Conservation (phyloP, 139 green algal genomes). For the Chlamydomonas applanata region DNA sequence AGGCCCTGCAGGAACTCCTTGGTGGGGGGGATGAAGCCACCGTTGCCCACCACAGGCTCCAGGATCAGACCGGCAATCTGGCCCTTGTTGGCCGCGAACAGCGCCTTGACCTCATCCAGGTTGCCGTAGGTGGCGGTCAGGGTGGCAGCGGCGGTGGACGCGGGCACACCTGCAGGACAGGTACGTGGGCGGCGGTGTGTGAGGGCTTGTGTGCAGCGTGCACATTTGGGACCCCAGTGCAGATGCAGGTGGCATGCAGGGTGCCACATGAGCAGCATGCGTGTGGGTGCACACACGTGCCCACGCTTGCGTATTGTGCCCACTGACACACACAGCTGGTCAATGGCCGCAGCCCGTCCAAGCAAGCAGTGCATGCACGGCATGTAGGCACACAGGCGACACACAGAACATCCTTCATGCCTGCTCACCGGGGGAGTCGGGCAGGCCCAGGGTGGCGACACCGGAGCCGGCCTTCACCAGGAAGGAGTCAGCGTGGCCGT, state of each 20-base stretch:
- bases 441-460: slow-evolving; percentile 95
- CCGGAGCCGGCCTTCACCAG: slow-evolving; percentile 93
- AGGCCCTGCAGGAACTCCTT: slow-evolving; percentile 94
- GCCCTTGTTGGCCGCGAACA: slow-evolving; percentile 94
- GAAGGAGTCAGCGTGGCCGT: slow-evolving; percentile 96
- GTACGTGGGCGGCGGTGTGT: not conserved
- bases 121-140: slow-evolving; percentile 76
- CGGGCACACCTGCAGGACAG: slow-evolving; percentile 40
- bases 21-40: slow-evolving; percentile 94
- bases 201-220: not conserved
- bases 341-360: no score
- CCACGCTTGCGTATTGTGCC: no score
- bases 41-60: slow-evolving; percentile 95
- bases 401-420: no score
- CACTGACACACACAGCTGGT: no score
- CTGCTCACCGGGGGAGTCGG: slow-evolving; percentile 85
- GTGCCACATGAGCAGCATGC: not conserved
- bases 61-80: slow-evolving; percentile 95
- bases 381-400: no score
- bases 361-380: no score
- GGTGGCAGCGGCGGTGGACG: slow-evolving; percentile 52
- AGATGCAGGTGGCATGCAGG: no score
- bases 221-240: no score
- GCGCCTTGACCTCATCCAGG: slow-evolving; percentile 63
- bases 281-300: slow-evolving; percentile 10